phyloP scores from a whole-genome alignment of 345 rosid species.

The Durio zibethinus region DNA sequence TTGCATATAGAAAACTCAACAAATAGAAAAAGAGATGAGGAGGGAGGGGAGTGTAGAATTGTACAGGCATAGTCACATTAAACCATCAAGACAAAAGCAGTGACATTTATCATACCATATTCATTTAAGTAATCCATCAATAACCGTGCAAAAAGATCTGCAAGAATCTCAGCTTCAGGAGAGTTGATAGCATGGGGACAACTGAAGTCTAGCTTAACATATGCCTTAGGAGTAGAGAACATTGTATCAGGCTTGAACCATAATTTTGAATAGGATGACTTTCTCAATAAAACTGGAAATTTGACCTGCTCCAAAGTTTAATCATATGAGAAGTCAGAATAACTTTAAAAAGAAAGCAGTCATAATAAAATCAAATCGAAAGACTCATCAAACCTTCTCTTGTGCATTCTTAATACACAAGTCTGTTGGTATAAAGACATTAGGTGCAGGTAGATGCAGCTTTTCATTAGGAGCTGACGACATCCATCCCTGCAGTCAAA shows the following conservation, averaged over 20 bases:
- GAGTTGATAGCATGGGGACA: conserved; percentile 73
- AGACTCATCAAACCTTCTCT: conserved; percentile 48
- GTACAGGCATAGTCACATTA: background rate
- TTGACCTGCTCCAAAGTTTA: conserved; percentile 47
- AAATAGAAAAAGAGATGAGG: background rate
- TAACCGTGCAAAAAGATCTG: conserved; percentile 63
- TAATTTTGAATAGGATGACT: conserved; percentile 33
- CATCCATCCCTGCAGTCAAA: conserved; percentile 74
- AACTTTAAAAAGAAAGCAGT: background rate
- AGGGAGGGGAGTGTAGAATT: background rate
- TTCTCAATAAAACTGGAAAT: conserved; percentile 59
- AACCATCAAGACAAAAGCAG: background rate
- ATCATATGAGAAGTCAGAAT: conserved; percentile 16
- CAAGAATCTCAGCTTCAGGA: conserved; percentile 76
- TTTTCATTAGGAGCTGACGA: conserved; percentile 55
- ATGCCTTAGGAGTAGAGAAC: conserved; percentile 9
- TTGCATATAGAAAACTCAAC: background rate
- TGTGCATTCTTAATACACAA: conserved; percentile 60
- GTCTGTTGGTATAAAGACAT: conserved; percentile 82
- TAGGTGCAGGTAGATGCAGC: conserved; percentile 65
- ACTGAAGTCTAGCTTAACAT: conserved; percentile 70
- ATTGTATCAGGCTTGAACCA: background rate
- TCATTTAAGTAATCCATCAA: conserved; percentile 93
- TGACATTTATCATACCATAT: conserved; percentile 53
- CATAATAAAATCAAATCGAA: background rate